A percentile compares a stretch with the other conserved stretches of the same genome.
phyloP scores from a whole-genome alignment of 1,284 basidiomycete species.

The Somion occarium region DNA sequence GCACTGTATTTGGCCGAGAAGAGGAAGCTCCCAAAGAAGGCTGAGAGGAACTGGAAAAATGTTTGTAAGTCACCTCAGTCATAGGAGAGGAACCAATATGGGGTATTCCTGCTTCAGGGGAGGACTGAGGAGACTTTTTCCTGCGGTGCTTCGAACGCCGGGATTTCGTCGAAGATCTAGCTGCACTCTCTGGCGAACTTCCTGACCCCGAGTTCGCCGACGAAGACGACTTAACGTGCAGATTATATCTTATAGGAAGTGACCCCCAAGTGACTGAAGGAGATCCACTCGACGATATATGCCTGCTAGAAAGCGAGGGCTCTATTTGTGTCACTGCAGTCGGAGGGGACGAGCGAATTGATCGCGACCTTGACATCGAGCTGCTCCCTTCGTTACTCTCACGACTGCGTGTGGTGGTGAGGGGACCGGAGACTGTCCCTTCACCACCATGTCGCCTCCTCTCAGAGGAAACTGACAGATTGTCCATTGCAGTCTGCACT shows the following conservation, averaged over 20 bases:
- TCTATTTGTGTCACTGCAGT: neutral
- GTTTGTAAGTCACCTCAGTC: too few relatives aligned
- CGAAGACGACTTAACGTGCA: neutral
- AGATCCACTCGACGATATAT: neutral
- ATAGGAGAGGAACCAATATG: too few relatives aligned
- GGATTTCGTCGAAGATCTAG: neutral
- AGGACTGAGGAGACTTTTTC: neutral
- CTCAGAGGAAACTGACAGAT: conserved; percentile 1
- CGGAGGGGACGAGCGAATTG: neutral
- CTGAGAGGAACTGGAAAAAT: too few relatives aligned
- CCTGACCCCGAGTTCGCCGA: neutral
- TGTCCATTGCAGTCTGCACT: neutral
- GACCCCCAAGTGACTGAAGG: neutral
- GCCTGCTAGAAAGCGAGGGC: neutral
- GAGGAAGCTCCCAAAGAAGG: neutral
- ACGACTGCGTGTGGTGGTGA: neutral
- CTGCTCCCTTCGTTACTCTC: neutral
- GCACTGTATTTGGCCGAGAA: neutral
- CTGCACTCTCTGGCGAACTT: neutral
- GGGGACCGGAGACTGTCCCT: neutral
- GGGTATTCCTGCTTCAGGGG: neutral
- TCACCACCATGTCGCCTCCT: neutral
- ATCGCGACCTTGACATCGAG: neutral
- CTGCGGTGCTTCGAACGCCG: neutral
- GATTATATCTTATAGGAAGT: neutral